Conservation (phyloP, 495 filamentous ascomycete species). For the Penicillium cosmopolitanum region DNA sequence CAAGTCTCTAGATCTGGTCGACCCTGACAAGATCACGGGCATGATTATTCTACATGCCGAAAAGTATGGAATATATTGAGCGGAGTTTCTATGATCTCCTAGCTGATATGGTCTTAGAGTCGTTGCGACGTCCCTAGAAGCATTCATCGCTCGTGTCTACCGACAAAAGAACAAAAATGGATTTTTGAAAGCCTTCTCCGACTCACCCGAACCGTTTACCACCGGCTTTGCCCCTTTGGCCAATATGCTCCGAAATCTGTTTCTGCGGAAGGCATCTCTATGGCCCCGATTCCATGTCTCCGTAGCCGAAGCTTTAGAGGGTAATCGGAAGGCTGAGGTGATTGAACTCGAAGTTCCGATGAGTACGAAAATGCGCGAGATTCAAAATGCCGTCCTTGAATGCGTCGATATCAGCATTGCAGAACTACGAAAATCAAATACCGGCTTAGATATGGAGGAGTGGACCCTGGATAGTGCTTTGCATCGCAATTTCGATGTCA, state of each 20-base stretch:
- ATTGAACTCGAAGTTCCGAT: conserved; percentile 97
- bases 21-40: conserved; percentile 85
- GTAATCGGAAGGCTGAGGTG: conserved; percentile 90
- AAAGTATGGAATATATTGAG: conserved; percentile 39
- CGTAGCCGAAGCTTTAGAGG: conserved; percentile 86
- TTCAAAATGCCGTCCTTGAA: conserved; percentile 92
- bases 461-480: conserved; percentile 97
- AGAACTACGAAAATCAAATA: conserved; percentile 87
- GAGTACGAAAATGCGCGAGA: conserved; percentile 90
- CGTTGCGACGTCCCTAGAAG: conserved; percentile 86
- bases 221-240: conserved; percentile 86
- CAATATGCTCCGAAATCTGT: conserved; percentile 91
- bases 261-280: conserved; percentile 82
- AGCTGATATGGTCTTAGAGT: conserved; percentile 47
- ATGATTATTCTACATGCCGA: conserved; percentile 90
- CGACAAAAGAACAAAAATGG: conserved; percentile 90
- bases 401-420: conserved; percentile 94
- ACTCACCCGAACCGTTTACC: conserved; percentile 90
- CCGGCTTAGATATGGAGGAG: conserved; percentile 91
- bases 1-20: conserved; percentile 57
- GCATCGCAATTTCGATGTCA: conserved; percentile 87
- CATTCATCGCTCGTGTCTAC: conserved; percentile 93
- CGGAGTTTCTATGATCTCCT: neutral
- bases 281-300: conserved; percentile 96
- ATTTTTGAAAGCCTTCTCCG: conserved; percentile 96